Evolutionary conservation across 768 basidiomycete species (phyloP).

Genomic region (Macrolepiota fuliginosa): DNA sequence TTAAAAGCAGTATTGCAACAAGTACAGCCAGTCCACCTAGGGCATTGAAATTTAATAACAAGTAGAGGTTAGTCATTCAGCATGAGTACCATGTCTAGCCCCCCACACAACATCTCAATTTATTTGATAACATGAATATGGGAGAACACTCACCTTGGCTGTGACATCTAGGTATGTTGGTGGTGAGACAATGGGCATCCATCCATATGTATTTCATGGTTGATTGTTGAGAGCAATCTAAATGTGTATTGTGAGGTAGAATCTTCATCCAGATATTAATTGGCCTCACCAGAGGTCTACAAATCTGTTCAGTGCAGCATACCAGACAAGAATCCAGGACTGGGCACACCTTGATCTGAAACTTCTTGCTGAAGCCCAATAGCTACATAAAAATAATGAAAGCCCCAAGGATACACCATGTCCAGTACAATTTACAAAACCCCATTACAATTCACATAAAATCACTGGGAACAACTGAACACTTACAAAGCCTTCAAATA

Average conservation of each 20-base stretch:
- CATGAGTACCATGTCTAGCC: constrained; percentile 82
- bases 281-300: constrained; percentile 69
- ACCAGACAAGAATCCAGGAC: neutral
- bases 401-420: constrained; percentile 48
- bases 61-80: no score
- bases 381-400: constrained; percentile 49
- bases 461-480: no score
- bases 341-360: no score
- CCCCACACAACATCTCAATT: no score
- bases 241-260: constrained; percentile 21
- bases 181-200: constrained; percentile 23
- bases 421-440: constrained; percentile 67
- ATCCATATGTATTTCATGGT: no score
- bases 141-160: constrained; percentile 52
- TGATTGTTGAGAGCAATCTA: constrained; percentile 32
- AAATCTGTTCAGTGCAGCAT: neutral
- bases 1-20: constrained; percentile 74
- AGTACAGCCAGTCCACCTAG: no score
- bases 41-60: no score
- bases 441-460: no score
- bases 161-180: constrained; percentile 61
- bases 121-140: no score
- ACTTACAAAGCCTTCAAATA: no score
- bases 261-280: constrained; percentile 22
- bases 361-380: constrained; percentile 45